Base-by-base conservation (phyloP, 83 land plant genomes). In the Picea engelmannii region DNA sequence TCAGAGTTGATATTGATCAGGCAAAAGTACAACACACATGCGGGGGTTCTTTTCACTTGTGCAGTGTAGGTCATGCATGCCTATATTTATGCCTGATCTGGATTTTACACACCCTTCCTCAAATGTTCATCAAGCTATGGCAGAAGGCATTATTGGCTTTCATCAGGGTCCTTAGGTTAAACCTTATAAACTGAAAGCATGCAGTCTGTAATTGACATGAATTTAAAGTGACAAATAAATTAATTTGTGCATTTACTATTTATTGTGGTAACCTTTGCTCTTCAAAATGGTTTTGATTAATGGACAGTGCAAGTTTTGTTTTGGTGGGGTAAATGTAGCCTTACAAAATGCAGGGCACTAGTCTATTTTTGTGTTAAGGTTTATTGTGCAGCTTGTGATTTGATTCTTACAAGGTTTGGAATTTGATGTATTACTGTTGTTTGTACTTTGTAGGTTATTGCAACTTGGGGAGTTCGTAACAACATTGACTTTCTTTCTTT, bases 401-500 rank as follows among this genome's bases (percentile, higher is more conserved):
- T 64, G n/a, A 64, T 64, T 64, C 24, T 64, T 9, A 47, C 3
- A 47, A 47, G 52, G 52, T 47, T 47, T 47, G 52, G 9, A 47
- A 47, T 47, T 47, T 47, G 52, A 47, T 47, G 9, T 47, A 47
- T 47, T 47, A 9, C 9, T 47, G 52, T 47, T 47, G 52, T 47
- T 47, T 47, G 24, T 64, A 47, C 52, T 47, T 7, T 47, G 52
- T 9, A 95, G 97, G 89, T 87, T 17, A 96, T 96, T 63, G 82
- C 93, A 31, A 85, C 91, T 11, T 96, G 99, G 99, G 99, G 99
- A 80, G 81, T 80, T 64, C 82, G 82, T 5, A 95, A 96, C 81
- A 93, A 87, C 66, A 92, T 96, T 78, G 99, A 96, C 78, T 83
- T 95, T 74, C 82, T 96, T 58, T 96, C 99, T 9, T 85, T 96